phyloP scores from a whole-genome alignment of 352 stramenopile species.

The Globisporangium cystogenes region DNA sequence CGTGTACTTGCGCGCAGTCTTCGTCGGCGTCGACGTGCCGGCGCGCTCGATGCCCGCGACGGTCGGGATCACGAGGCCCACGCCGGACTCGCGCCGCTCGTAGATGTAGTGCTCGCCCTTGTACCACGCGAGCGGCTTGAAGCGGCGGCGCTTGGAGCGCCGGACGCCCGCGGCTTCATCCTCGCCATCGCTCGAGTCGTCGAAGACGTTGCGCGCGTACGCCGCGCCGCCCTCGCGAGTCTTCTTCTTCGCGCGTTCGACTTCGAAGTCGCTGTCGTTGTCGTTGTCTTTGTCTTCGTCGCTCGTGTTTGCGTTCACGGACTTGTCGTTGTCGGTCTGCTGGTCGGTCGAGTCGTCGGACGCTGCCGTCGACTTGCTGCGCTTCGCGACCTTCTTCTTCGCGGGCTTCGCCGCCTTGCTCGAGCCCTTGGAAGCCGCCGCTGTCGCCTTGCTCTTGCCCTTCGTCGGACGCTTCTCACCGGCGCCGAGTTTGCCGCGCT shows the following conservation, averaged over 20 bases:
- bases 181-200: constrained; percentile 25
- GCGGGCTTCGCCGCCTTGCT: background rate
- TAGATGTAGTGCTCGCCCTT: constrained; percentile 86
- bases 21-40: constrained; percentile 49
- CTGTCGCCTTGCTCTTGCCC: constrained; percentile 3
- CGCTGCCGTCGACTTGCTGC: constrained; percentile 41
- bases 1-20: constrained; percentile 28
- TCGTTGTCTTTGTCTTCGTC: constrained; percentile 29
- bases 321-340: constrained; percentile 59
- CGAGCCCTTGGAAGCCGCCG: constrained; percentile 13
- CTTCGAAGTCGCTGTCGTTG: constrained; percentile 46
- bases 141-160: constrained; percentile 70
- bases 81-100: constrained; percentile 73
- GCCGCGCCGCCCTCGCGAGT: constrained; percentile 20
- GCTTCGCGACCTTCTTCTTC: constrained; percentile 1
- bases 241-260: constrained; percentile 13
- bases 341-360: constrained; percentile 40
- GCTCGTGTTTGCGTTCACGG: constrained; percentile 39
- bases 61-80: constrained; percentile 76
- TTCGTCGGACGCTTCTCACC: constrained; percentile 18
- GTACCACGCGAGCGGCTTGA: constrained; percentile 86
- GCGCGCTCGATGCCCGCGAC: constrained; percentile 65
- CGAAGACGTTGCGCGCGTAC: constrained; percentile 46
- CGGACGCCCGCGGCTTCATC: constrained; percentile 44
- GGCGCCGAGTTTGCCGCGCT: constrained; percentile 12